Conservation (phyloP, 164 flowering plant genomes). For the Paratinospora sagittata region DNA sequence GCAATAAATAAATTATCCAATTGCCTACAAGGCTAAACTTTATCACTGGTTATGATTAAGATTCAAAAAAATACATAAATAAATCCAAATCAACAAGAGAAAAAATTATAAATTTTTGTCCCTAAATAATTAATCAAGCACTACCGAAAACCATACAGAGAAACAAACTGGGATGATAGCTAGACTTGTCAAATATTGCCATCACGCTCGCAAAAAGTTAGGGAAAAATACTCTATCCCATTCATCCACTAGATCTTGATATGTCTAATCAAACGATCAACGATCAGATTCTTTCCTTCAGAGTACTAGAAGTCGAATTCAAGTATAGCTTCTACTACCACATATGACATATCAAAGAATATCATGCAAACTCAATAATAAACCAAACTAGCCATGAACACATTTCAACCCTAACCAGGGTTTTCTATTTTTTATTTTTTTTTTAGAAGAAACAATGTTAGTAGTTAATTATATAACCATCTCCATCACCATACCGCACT, state of each 20-base stretch:
- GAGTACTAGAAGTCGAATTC: background rate
- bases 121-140: background rate
- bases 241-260: no score
- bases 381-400: background rate
- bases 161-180: no score
- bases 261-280: no score
- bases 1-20: background rate
- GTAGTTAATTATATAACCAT: no score
- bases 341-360: background rate
- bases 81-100: background rate
- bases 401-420: no score
- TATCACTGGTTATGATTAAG: background rate
- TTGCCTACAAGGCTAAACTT: background rate
- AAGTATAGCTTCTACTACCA: background rate
- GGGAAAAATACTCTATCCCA: background rate
- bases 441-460: no score
- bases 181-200: no score
- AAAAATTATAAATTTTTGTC: background rate
- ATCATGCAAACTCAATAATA: background rate
- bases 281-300: no score
- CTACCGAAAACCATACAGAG: no score
- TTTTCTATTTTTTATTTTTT: no score
- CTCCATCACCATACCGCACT: no score
- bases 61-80: background rate
- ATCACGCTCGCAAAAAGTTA: background rate